phyloP scores from a whole-genome alignment of 1,139 yeast species.

The Suhomyces yuchorum region DNA sequence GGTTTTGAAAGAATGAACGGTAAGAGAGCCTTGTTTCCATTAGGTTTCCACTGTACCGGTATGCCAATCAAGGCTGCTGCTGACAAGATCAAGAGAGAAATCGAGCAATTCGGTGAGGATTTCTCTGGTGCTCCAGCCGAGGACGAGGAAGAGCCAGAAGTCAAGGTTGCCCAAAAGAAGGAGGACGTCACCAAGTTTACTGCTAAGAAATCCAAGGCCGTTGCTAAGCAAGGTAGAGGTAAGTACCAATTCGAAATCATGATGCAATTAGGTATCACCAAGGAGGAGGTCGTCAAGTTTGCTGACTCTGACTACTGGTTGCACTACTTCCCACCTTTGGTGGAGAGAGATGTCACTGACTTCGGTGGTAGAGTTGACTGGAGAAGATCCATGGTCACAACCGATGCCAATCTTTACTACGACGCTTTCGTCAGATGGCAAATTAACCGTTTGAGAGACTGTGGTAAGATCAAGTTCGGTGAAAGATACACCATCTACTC shows the following conservation, averaged over 20 bases:
- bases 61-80: conserved; percentile 98
- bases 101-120: conserved; percentile 85
- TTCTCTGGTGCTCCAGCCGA: conserved; percentile 68
- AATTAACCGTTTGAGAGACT: conserved; percentile 81
- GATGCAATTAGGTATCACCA: conserved; percentile 87
- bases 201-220: conserved; percentile 91
- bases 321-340: conserved; percentile 85
- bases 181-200: conserved; percentile 88
- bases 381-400: conserved; percentile 96
- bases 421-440: conserved; percentile 98
- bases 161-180: conserved; percentile 42
- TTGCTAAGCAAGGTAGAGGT: conserved; percentile 89
- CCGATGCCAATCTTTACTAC: conserved; percentile 92
- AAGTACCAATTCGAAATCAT: conserved; percentile 95
- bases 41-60: conserved; percentile 99
- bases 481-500: conserved; percentile 97
- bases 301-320: conserved; percentile 93
- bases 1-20: conserved; percentile 97
- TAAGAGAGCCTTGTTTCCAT: conserved; percentile 88
- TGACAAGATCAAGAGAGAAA: conserved; percentile 89
- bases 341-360: conserved; percentile 74
- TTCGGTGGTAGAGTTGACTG: conserved; percentile 97
- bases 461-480: conserved; percentile 94
- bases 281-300: conserved; percentile 79
- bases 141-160: conserved; percentile 53